phyloP scores from a whole-genome alignment of 176 grass and related monocot species.

The Olyra latifolia region DNA sequence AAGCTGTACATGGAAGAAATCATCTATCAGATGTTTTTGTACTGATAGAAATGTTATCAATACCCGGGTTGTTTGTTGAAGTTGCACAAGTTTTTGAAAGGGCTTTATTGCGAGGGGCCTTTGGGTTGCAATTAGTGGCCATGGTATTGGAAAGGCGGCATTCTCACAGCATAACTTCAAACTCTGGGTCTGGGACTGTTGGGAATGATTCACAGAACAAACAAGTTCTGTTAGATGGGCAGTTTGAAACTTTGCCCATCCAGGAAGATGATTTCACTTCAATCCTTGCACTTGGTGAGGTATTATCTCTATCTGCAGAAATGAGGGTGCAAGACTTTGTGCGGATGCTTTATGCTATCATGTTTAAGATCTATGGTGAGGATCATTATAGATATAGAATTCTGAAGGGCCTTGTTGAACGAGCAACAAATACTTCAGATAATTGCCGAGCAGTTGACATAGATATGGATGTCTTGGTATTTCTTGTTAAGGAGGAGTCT shows the following conservation, averaged over 20 bases:
- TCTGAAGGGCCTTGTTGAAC: constrained; percentile 85
- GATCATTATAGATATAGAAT: constrained; percentile 87
- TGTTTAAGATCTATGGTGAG: constrained; percentile 85
- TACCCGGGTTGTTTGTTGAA: constrained; percentile 76
- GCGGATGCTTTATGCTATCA: constrained; percentile 79
- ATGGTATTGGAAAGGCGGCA: constrained; percentile 85
- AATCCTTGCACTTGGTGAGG: constrained; percentile 85
- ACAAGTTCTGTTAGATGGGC: constrained; percentile 56
- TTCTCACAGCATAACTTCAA: constrained; percentile 55
- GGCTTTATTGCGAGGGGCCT: constrained; percentile 57
- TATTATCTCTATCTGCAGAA: constrained; percentile 74
- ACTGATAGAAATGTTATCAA: constrained; percentile 83
- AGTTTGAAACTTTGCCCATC: constrained; percentile 46
- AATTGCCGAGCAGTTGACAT: constrained; percentile 73
- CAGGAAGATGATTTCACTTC: constrained; percentile 91
- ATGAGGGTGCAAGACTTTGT: constrained; percentile 72
- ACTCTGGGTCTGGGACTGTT: constrained; percentile 48
- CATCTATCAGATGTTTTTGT: constrained; percentile 85
- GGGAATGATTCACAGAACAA: constrained; percentile 68
- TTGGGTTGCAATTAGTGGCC: constrained; percentile 74
- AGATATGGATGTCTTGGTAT: constrained; percentile 93
- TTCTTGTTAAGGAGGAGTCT: constrained; percentile 85
- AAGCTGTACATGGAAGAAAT: constrained; percentile 51
- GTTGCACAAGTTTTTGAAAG: constrained; percentile 76
- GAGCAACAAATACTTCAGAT: constrained; percentile 78